phyloP scores from a whole-genome alignment of 1,284 basidiomycete species.

The Earliella scabrosa region DNA sequence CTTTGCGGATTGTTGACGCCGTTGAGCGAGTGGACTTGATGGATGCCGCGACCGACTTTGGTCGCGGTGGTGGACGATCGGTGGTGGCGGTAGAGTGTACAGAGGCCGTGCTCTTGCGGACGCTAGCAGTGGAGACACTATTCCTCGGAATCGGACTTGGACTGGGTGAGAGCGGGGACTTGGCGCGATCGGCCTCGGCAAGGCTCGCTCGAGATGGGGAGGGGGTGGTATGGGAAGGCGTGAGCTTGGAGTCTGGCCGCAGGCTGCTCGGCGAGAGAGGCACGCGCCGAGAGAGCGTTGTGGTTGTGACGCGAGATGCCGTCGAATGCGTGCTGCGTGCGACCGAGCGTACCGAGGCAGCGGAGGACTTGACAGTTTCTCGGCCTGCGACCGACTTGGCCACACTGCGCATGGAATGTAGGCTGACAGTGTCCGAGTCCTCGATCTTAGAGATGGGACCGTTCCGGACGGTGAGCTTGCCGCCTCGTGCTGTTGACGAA shows the following conservation, averaged over 20 bases:
- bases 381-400: slow-evolving; percentile 38
- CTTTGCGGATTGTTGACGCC: slow-evolving; percentile 45
- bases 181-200: slow-evolving; percentile 14
- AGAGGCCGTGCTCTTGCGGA: slow-evolving; percentile 21
- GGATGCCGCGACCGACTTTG: slow-evolving; percentile 41
- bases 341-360: slow-evolving; percentile 49
- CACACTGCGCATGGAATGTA: slow-evolving; percentile 61
- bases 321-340: slow-evolving; percentile 48
- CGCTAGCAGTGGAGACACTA: slow-evolving; percentile 24
- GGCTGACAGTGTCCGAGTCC: slow-evolving; percentile 49
- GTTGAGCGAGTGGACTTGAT: slow-evolving; percentile 40
- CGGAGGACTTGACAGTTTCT: slow-evolving; percentile 33
- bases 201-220: slow-evolving; percentile 28
- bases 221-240: slow-evolving; percentile 39
- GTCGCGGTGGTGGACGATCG: slow-evolving; percentile 30
- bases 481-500: slow-evolving; percentile 23
- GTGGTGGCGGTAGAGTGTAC: slow-evolving; percentile 14
- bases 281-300: slow-evolving; percentile 31
- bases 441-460: slow-evolving; percentile 24
- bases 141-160: slow-evolving; percentile 16
- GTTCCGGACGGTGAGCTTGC: slow-evolving; percentile 23
- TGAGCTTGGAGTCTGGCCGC: slow-evolving; percentile 72
- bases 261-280: slow-evolving; percentile 33
- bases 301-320: slow-evolving; percentile 30
- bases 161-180: slow-evolving; percentile 19